These are phyloP conservation scores for Puccinia polysora DNA, from an alignment of 1,284 basidiomycete species.

Conservation along the genomic window DNA sequence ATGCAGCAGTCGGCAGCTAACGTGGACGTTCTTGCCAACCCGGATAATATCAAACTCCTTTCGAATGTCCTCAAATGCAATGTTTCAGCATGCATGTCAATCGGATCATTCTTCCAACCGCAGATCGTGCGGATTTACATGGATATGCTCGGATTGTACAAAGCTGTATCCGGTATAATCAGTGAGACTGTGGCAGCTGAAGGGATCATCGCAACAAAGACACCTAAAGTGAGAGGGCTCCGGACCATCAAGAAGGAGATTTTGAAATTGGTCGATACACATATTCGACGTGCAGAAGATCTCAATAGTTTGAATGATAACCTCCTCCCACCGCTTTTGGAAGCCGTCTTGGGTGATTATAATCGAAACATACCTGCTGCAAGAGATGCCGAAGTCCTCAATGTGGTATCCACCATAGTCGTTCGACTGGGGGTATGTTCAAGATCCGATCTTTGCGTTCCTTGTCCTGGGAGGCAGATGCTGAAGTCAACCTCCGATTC, in stretches of 20 bases:
- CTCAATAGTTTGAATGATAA: slow-evolving; percentile 83
- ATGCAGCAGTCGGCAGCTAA: slow-evolving; percentile 94
- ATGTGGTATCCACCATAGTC: slow-evolving; percentile 97
- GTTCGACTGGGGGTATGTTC: slow-evolving; percentile 63
- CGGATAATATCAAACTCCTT: slow-evolving; percentile 95
- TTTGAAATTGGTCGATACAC: slow-evolving; percentile 88
- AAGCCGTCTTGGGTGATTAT: slow-evolving; percentile 96
- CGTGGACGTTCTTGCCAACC: slow-evolving; percentile 82
- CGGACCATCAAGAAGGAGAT: slow-evolving; percentile 99
- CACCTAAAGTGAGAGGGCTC: slow-evolving; percentile 88
- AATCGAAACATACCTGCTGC: slow-evolving; percentile 88
- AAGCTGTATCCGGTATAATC: slow-evolving; percentile 95
- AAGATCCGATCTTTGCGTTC: too few relatives aligned
- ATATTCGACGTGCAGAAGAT: slow-evolving; percentile 94
- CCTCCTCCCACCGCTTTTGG: slow-evolving; percentile 90
- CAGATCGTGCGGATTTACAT: slow-evolving; percentile 94
- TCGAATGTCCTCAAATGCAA: slow-evolving; percentile 98
- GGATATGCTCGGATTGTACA: slow-evolving; percentile 97
- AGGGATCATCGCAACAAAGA: slow-evolving; percentile 89
- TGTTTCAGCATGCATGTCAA: slow-evolving; percentile 93
- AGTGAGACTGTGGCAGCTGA: slow-evolving; percentile 73
- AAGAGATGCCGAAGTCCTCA: slow-evolving; percentile 93
- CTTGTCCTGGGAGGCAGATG: too few relatives aligned
- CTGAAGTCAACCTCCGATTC: too few relatives aligned
- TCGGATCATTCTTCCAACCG: slow-evolving; percentile 92